phyloP scores from a whole-genome alignment of 257 asterid species.

The Rhazya stricta region DNA sequence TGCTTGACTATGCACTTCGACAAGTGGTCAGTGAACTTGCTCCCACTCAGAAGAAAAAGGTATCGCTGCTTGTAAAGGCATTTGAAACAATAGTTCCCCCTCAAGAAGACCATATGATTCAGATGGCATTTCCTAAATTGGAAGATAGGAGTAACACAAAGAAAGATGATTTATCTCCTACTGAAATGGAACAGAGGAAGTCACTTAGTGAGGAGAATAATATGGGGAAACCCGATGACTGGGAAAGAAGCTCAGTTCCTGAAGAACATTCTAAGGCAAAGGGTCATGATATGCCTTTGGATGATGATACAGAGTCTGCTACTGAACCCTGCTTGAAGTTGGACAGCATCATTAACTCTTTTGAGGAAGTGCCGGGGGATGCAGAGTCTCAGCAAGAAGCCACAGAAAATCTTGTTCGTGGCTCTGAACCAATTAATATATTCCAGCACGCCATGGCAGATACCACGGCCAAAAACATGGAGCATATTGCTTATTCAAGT shows the following conservation, averaged over 20 bases:
- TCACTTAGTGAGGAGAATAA: not conserved
- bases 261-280: not conserved
- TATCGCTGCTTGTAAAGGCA: conserved; percentile 82
- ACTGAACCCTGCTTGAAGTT: not conserved
- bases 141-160: conserved; percentile 5
- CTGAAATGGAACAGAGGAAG: conserved; percentile 14
- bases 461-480: not conserved
- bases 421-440: not conserved
- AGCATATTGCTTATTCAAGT: conserved; percentile 3
- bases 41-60: conserved; percentile 85
- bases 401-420: not conserved
- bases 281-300: not conserved
- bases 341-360: not conserved
- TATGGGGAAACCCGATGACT: not conserved
- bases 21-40: conserved; percentile 87
- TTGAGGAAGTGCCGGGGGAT: conserved; percentile 3
- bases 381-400: not conserved
- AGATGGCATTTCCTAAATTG: conserved; percentile 28
- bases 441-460: not conserved
- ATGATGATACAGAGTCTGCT: not conserved
- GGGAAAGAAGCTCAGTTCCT: not conserved
- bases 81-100: conserved; percentile 82
- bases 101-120: conserved; percentile 44
- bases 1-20: conserved; percentile 95
- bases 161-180: conserved; percentile 12